These are phyloP conservation scores for Pseudogymnoascus sp. DNA, from an alignment of 2,329 filamentous ascomycete genomes.

Conservation along the genomic window DNA sequence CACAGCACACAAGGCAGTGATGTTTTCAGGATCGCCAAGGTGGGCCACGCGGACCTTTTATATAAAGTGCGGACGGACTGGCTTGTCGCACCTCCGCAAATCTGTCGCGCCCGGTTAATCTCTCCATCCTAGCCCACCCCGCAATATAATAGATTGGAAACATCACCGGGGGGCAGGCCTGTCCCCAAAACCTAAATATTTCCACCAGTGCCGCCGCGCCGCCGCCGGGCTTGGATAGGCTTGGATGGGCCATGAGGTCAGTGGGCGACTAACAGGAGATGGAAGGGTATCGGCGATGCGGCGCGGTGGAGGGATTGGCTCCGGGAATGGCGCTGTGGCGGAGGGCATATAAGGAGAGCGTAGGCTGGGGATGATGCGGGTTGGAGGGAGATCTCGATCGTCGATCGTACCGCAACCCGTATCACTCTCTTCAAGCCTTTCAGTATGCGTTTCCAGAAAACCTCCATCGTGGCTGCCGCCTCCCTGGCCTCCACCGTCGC, in stretches of 20 bases:
- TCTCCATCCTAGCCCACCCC: background rate
- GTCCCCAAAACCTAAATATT: background rate
- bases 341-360: background rate
- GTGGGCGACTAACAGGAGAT: background rate
- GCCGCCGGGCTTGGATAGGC: background rate
- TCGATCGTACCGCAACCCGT: constrained; percentile 8
- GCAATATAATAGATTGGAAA: constrained; percentile 7
- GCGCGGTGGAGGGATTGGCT: background rate
- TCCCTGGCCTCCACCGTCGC: constrained; percentile 34
- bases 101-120: background rate
- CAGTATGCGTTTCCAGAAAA: constrained; percentile 6
- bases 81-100: background rate
- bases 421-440: constrained; percentile 16
- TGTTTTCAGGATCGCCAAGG: background rate
- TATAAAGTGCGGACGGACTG: constrained; percentile 5
- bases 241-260: background rate
- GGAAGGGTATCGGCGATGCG: background rate
- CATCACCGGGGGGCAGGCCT: background rate
- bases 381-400: background rate
- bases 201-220: background rate
- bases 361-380: background rate
- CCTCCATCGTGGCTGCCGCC: constrained; percentile 12
- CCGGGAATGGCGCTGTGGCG: background rate
- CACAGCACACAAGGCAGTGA: background rate
- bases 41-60: background rate